A percentile compares a stretch with the other conserved stretches of the same genome.
These are phyloP conservation scores for Pythium sp. DNA, from an alignment of 352 stramenopile species.

Conservation along the genomic window DNA sequence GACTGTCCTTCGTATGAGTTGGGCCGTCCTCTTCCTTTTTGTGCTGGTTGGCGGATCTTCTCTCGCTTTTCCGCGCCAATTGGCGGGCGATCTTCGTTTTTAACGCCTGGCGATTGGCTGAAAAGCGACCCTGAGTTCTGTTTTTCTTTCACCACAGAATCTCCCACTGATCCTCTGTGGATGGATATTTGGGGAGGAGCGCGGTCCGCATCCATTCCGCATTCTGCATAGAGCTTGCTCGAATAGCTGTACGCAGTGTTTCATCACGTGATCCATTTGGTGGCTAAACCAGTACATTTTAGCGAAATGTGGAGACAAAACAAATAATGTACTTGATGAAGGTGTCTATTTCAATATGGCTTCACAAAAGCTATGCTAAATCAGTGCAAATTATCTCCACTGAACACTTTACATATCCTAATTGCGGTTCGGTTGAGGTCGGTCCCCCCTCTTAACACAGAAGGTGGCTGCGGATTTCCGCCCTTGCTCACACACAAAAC, in stretches of 20 bases:
- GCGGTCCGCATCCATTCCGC: neutral
- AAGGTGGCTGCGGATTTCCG: conserved; percentile 7
- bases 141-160: neutral
- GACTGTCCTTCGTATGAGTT: neutral
- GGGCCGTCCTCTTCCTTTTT: neutral
- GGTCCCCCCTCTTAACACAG: neutral
- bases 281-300: no score
- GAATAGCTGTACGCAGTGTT: neutral
- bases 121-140: conserved; percentile 10
- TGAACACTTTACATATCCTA: neutral
- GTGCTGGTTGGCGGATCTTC: neutral
- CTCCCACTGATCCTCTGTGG: neutral
- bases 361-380: neutral
- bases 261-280: no score
- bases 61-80: neutral
- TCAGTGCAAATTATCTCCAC: neutral
- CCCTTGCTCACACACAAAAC: neutral
- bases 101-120: neutral
- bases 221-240: neutral
- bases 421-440: neutral
- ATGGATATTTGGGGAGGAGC: conserved; percentile 13
- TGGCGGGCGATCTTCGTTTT: neutral
- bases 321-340: no score
- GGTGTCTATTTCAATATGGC: neutral
- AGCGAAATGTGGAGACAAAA: no score